phyloP scores from a whole-genome alignment of 2,329 filamentous ascomycete genomes.

The Ceratocystis papillata region DNA sequence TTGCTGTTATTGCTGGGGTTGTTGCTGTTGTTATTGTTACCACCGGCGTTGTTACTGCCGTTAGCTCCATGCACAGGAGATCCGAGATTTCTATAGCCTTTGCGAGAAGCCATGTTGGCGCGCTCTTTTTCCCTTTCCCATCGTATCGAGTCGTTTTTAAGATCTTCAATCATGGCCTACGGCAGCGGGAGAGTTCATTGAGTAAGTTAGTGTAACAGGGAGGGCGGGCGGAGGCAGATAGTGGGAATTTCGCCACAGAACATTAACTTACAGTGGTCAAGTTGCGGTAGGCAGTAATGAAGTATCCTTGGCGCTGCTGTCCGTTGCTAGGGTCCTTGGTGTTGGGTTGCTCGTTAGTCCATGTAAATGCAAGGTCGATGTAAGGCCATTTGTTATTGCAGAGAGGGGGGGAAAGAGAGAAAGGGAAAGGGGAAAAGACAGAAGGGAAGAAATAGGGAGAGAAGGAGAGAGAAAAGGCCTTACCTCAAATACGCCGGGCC shows the following conservation, averaged over 20 bases:
- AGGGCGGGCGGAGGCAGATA: background rate
- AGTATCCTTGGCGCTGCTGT: slow-evolving; percentile 59
- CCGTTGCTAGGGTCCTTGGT: slow-evolving; percentile 46
- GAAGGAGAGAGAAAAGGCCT: slow-evolving; percentile 27
- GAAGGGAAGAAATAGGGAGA: too few species aligned
- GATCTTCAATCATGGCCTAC: slow-evolving; percentile 53
- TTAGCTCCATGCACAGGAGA: slow-evolving; percentile 14
- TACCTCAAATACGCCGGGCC: slow-evolving; percentile 65
- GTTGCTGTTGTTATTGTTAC: background rate
- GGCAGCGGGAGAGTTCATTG: too few species aligned
- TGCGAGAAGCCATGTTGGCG: slow-evolving; percentile 19
- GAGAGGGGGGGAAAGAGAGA: background rate
- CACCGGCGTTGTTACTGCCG: background rate
- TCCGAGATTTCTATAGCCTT: slow-evolving; percentile 15
- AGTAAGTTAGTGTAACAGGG: slow-evolving; percentile 12
- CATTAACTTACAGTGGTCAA: slow-evolving; percentile 56
- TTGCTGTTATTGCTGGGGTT: background rate
- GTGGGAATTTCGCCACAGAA: background rate
- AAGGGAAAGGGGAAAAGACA: background rate
- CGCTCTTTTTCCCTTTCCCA: slow-evolving; percentile 54
- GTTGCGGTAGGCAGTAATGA: slow-evolving; percentile 68
- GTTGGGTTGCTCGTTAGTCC: slow-evolving; percentile 16
- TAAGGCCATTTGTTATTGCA: background rate
- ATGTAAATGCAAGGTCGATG: background rate
- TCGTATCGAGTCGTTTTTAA: slow-evolving; percentile 51